Base-by-base conservation (phyloP, 495 filamentous ascomycete genomes). In the Podospora tetraspora region DNA sequence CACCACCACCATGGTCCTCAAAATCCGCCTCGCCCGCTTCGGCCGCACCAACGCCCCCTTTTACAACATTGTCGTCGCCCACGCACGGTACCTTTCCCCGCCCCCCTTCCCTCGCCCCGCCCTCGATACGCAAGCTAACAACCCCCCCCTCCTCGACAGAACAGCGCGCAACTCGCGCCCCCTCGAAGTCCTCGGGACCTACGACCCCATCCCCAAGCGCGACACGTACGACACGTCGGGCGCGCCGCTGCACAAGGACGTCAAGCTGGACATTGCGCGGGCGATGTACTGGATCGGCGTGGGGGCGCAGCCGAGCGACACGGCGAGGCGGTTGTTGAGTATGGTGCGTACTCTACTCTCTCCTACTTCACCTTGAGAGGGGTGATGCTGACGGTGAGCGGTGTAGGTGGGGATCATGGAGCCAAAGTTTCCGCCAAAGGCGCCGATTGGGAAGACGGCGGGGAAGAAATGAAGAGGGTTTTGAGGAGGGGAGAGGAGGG, bases 211-310 rank as follows among this genome's bases (percentile, higher is more conserved):
- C 58, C 95, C 95, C 24, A 88, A 89, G 74, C 82, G 85, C 21
- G 84, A 87, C 72, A 83, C 91, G 1, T 86, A 87, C 69, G 86
- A 89, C 62, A 85, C 86, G 71, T 84, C 87, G 67, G 89, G 87
- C 10, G 87, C 86, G 65, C 82, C 89, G 65, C 82, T 89, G 68
- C 89, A 87, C 78, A 99, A 99, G 79, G 94, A 98, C 66, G 91
- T 99, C 73, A 88, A 92, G 66, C 84, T 99, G 3, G 95, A 99
- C 82, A 84, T 83, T 1, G 78, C 85, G 63, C 84, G 95, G 61
- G 91, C 94, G 64, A 89, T 91, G 78, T 99, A 99, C 81, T 99
- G 95, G 95, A 82, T 99, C 16, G 95, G 95, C 76, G 94, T 97
- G 11, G 95, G 95, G 3, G 95, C 95, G 56, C 95, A 99, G 80